Evolutionary conservation across 208 protist species (phyloP), one percentile per base, ranked within the genome.

Genomic region (Leishmania mexicana): DNA sequence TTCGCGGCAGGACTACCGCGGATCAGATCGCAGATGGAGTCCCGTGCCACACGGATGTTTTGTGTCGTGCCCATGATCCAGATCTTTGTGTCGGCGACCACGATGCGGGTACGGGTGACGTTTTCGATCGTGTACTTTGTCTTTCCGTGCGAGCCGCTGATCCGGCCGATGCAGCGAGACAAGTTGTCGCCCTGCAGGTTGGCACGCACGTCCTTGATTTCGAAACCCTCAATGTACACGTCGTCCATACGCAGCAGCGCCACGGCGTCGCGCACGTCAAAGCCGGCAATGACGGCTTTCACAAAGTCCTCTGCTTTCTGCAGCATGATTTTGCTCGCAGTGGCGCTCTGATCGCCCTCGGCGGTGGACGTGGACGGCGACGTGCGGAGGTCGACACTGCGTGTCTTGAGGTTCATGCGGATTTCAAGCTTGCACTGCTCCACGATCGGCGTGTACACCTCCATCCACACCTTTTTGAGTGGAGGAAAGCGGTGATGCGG

Each of bases 71-170:
- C 99, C 89, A 99, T 97, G 72, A 99, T 97, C 93, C 99, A 99
- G 64, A 99, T 98, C 74, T 97, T 95, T 65, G 96, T 99, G 87
- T 99, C 99, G 28, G 99, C 99, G 38, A 99, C 86, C 2, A 99
- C 99, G 79, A 99, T 99, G 49, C 99, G 93, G 21, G 99, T 99
- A 49, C 98, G 96, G 13, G 99, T 99, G 2, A 99, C 94, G 85
- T 99, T 99, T 88, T 99, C 99, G 81, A 99, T 99, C 17, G 99
- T 99, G 88, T 98, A 99, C 93, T 99, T 99, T 2, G 99, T 99
- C 89, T 99, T 99, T 42, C 99, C 99, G 76, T 99, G 98, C 49
- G 99, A 99, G 60, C 99, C 99, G 60, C 99, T 99, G 79, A 99
- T 98, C 82, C 99, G 98, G 67, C 99, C 99, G 85, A 99, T 99